phyloP scores from a whole-genome alignment of 352 stramenopile species.

The Globisporangium paroecandrum region DNA sequence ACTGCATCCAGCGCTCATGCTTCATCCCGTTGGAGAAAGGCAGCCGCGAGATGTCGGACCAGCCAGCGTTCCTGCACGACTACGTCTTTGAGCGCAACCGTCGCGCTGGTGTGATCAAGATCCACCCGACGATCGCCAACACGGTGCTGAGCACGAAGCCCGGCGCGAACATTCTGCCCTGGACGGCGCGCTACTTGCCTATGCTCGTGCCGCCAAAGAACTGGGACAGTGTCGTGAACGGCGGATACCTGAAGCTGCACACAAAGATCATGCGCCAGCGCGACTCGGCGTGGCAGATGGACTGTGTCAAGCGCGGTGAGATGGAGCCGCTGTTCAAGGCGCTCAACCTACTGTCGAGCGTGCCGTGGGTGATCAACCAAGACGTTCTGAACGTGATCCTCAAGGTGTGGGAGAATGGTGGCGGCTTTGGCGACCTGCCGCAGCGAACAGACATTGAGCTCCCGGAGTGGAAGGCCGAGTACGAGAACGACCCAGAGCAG shows the following conservation, averaged over 20 bases:
- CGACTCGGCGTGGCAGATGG: not conserved
- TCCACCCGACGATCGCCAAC: not conserved
- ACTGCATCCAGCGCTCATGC: not conserved
- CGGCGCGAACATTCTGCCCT: not conserved
- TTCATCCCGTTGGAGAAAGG: not conserved
- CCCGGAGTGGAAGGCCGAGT: not conserved
- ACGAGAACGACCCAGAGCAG: not conserved
- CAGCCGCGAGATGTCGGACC: not conserved
- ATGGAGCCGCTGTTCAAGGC: not conserved
- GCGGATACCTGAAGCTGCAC: not conserved
- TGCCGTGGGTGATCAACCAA: not conserved
- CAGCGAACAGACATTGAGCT: not conserved
- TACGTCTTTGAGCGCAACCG: constrained; percentile 1
- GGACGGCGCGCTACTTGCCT: not conserved
- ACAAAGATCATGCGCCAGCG: not conserved
- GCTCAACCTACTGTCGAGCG: not conserved
- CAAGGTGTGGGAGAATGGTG: not conserved
- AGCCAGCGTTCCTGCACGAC: not conserved
- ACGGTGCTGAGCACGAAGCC: not conserved
- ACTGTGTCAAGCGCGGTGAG: not conserved
- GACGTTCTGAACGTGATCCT: not conserved
- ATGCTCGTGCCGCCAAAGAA: not conserved
- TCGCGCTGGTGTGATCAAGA: not conserved
- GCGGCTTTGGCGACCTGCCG: not conserved
- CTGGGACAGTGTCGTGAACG: not conserved